Evolutionary conservation across 1,284 basidiomycete genomes (phyloP), one percentile per base, ranked within the genome.

Genomic region (Apiotrichum akiyoshidainum): DNA sequence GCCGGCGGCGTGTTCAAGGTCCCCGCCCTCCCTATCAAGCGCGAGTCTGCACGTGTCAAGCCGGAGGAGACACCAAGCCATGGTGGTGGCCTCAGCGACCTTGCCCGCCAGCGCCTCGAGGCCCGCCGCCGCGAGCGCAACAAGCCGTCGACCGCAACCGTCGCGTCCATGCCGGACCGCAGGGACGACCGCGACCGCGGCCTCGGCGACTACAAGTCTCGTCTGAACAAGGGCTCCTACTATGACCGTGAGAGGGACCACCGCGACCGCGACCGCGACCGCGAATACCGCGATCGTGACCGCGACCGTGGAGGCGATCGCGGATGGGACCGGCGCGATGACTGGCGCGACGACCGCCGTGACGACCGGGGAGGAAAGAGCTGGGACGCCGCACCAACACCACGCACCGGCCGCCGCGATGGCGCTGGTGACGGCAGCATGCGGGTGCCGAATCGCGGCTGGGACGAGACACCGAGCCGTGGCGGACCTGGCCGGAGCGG

Each of bases 31-130:
- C 82, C 55, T 77, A 82, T 77, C 17, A 82, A 85, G 46, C 76
- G 80, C 14, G 80, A 79, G 41, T 84, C 87, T 67, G 75, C 83
- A 2, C 84, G 93, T 13, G 86, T 89, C 60, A 80, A 88, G 65
- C 89, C 86, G 0, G 88, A 89, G 65, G 92, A 95, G 66, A 97
- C 93, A 0, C 93, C 93, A 0, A 94, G 92, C n/a, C 90, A 94
- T 72, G 87, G 90, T 1, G 88, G 90, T 49, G 94, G 93, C 13
- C 79, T 97, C 34, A 89, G 89, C 0, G 87, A 91, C 31, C 78
- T 80, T 1, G 91, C 87, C 11, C 81, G 86, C 31, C 81, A 83
- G 65, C 79, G 83, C 60, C 76, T 96, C 34, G 91, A 93, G 55
- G 92, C 92, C 60, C 79, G 89, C 68, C 82, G 88, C 55, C 83